Percentiles rank a stretch among this genome's conserved stretches.
Conservation (phyloP, 225 moss, liverwort and hornwort species). For the Marchantia polymorpha region DNA sequence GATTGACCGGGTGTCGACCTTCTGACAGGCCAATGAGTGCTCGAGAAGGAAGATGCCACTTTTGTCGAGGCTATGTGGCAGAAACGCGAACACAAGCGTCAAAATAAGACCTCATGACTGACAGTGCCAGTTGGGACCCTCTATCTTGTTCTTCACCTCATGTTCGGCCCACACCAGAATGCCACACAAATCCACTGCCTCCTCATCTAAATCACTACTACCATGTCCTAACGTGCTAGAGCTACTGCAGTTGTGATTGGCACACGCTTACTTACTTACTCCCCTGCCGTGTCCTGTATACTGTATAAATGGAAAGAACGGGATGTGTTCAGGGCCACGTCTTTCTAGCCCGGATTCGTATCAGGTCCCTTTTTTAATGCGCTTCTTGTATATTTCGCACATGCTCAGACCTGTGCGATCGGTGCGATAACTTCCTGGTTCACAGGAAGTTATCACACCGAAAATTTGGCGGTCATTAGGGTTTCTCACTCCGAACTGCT, state of each 20-base stretch:
- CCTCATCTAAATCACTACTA: background rate
- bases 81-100: background rate
- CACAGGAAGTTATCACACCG: no score
- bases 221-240: constrained; percentile 12
- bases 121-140: background rate
- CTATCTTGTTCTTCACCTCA: constrained; percentile 8
- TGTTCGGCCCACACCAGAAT: background rate
- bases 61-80: background rate
- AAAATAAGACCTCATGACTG: background rate
- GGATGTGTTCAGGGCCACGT: background rate
- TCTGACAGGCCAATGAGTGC: constrained; percentile 1
- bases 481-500: background rate
- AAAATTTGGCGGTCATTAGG: no score
- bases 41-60: background rate
- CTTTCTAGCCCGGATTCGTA: background rate
- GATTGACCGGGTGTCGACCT: background rate
- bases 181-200: background rate
- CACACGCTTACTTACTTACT: background rate
- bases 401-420: no score
- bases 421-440: no score
- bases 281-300: background rate
- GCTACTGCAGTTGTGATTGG: constrained; percentile 9
- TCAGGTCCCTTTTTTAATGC: background rate
- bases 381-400: background rate
- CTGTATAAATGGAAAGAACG: background rate